A percentile compares a stretch with the other conserved stretches of the same genome.
These are phyloP conservation scores for Pyrenophora teres DNA, from an alignment of 2,329 filamentous ascomycete genomes.

Conservation along the genomic window DNA sequence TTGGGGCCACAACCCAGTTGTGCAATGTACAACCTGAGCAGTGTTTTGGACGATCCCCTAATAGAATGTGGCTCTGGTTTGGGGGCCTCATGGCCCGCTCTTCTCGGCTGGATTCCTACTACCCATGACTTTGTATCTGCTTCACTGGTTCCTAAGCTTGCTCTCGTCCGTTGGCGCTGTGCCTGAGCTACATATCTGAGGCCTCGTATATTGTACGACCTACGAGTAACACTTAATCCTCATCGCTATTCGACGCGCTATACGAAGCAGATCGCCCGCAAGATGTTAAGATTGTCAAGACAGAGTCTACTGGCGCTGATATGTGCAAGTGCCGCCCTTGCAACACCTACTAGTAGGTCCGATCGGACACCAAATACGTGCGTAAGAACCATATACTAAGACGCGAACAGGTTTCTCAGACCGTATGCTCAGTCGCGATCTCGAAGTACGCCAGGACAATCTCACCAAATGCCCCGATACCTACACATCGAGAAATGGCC, in stretches of 20 bases:
- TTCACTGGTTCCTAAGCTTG: not conserved
- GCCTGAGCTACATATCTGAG: too few relatives aligned
- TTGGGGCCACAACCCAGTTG: too few relatives aligned
- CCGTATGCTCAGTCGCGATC: conserved; percentile 15
- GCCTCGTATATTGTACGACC: too few relatives aligned
- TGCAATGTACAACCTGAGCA: not conserved
- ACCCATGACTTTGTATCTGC: not conserved
- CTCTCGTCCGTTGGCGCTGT: not conserved
- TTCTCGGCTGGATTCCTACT: conserved; percentile 2
- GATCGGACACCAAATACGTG: not conserved
- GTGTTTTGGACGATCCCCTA: not conserved
- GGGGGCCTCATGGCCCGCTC: not conserved
- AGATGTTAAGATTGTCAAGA: conserved; percentile 9
- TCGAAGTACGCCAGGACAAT: conserved; percentile 19
- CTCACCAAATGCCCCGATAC: conserved; percentile 21
- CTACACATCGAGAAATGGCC: conserved; percentile 36
- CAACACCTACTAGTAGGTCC: conserved; percentile 30
- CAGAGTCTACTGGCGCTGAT: conserved; percentile 25
- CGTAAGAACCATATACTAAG: conserved; percentile 11
- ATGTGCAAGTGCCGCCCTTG: conserved; percentile 28
- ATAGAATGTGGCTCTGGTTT: not conserved
- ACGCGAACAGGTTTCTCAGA: conserved; percentile 22
- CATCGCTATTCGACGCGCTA: not conserved
- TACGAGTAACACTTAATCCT: too few relatives aligned
- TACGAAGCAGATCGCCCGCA: not conserved